These are phyloP conservation scores for Paecilomyces dactylethromorphus DNA, from an alignment of 2,329 filamentous ascomycete genomes.

Conservation along the genomic window DNA sequence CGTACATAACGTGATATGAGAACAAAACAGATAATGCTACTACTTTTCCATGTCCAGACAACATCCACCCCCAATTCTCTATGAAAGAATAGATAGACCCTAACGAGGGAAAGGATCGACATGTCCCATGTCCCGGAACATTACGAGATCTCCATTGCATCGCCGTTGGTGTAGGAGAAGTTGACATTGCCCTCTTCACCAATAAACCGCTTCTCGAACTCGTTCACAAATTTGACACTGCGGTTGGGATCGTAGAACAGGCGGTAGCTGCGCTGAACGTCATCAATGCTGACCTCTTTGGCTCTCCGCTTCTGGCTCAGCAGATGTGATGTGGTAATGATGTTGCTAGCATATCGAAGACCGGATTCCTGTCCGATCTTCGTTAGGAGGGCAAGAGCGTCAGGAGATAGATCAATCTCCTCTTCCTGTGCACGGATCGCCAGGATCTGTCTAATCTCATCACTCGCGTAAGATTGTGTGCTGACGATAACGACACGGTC, in stretches of 20 bases:
- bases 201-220: conserved; percentile 90
- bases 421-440: conserved; percentile 91
- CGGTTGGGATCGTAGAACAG: conserved; percentile 87
- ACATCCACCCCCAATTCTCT: conserved; percentile 7
- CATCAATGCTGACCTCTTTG: conserved; percentile 75
- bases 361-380: conserved; percentile 94
- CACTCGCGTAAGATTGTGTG: conserved; percentile 73
- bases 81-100: conserved; percentile 10
- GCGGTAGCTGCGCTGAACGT: conserved; percentile 88
- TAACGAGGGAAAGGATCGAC: background rate
- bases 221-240: conserved; percentile 82
- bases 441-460: conserved; percentile 89
- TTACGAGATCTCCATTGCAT: conserved; percentile 64
- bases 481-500: conserved; percentile 95
- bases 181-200: conserved; percentile 76
- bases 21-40: conserved; percentile 8
- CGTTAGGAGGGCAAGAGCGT: conserved; percentile 85
- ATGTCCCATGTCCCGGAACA: conserved; percentile 4
- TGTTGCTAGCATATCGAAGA: conserved; percentile 91
- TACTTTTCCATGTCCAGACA: background rate
- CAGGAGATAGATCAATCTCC: conserved; percentile 83
- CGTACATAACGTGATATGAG: conserved; percentile 28
- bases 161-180: conserved; percentile 52
- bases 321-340: conserved; percentile 90
- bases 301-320: conserved; percentile 78